Evolutionary conservation across 2,329 filamentous ascomycete genomes (phyloP).

Genomic region (Fusarium acutatum): DNA sequence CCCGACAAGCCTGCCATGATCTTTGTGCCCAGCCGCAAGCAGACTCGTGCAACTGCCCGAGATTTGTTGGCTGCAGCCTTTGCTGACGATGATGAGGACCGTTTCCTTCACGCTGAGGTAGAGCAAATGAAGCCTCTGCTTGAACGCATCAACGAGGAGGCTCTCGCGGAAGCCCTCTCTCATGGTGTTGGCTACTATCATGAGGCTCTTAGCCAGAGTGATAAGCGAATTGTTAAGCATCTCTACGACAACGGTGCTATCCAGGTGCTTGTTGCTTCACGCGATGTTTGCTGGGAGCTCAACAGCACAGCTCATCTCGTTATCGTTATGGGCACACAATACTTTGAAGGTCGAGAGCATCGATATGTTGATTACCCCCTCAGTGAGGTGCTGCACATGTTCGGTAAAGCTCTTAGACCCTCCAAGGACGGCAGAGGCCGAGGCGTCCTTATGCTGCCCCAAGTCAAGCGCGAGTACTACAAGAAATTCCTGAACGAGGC

Average conservation of each 20-base stretch:
- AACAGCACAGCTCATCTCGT: conserved; percentile 89
- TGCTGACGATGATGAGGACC: conserved; percentile 89
- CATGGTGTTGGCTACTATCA: conserved; percentile 98
- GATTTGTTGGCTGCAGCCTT: conserved; percentile 89
- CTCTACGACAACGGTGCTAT: conserved; percentile 90
- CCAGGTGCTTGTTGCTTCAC: conserved; percentile 78
- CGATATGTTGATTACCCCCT: conserved; percentile 96
- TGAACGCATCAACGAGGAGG: conserved; percentile 83
- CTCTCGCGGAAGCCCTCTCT: conserved; percentile 86
- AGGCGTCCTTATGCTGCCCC: conserved; percentile 95
- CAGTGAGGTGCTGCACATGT: conserved; percentile 96
- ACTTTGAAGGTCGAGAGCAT: conserved; percentile 95
- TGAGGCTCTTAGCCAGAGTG: conserved; percentile 86
- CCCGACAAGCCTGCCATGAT: conserved; percentile 88
- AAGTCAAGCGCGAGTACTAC: conserved; percentile 96
- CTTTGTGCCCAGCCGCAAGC: conserved; percentile 93
- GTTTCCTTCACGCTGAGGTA: conserved; percentile 86
- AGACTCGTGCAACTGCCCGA: conserved; percentile 85
- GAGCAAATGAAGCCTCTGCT: conserved; percentile 85
- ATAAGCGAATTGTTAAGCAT: conserved; percentile 93
- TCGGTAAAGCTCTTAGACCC: conserved; percentile 87
- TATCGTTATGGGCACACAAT: conserved; percentile 97
- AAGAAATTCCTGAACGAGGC: conserved; percentile 98
- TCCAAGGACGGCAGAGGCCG: conserved; percentile 81
- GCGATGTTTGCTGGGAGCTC: conserved; percentile 97